A percentile compares a stretch with the other conserved stretches of the same genome.
These are phyloP conservation scores for Stephania japonica DNA, from an alignment of 164 flowering plant species.

Conservation along the genomic window DNA sequence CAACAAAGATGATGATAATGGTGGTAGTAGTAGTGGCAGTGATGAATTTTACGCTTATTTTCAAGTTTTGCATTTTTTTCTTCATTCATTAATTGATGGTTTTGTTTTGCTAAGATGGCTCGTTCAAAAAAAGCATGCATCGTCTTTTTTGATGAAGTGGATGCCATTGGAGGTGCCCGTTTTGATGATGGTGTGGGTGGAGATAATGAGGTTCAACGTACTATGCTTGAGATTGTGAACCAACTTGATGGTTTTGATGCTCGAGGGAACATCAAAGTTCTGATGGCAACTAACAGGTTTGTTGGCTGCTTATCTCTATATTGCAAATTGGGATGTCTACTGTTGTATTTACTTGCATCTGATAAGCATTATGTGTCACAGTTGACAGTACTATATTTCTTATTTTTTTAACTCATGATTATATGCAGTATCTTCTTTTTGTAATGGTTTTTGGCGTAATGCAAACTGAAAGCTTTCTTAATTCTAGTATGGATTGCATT, in stretches of 20 bases:
- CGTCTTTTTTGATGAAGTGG: constrained; percentile 96
- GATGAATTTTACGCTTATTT: too few species aligned
- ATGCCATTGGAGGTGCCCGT: constrained; percentile 98
- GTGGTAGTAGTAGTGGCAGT: too few species aligned
- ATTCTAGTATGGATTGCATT: too few species aligned
- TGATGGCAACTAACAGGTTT: constrained; percentile 97
- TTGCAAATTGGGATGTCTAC: not conserved
- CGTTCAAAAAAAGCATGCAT: constrained; percentile 96
- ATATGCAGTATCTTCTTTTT: too few species aligned
- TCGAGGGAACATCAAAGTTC: constrained; percentile 90
- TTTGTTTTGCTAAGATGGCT: constrained; percentile 64
- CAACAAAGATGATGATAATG: too few species aligned
- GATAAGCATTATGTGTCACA: too few species aligned
- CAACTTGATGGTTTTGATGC: constrained; percentile 99
- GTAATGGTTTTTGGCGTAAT: too few species aligned
- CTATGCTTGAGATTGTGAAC: constrained; percentile 98
- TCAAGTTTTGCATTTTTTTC: not conserved
- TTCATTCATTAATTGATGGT: not conserved
- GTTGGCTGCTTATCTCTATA: not conserved
- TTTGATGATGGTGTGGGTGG: constrained; percentile 98
- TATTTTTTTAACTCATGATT: too few species aligned
- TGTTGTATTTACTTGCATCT: too few species aligned
- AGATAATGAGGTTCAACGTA: constrained; percentile 94
- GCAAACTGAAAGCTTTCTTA: too few species aligned
- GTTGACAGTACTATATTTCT: too few species aligned